phyloP scores from a whole-genome alignment of 371 early-diverging fungal genomes.

The Mucor velutinosus region DNA sequence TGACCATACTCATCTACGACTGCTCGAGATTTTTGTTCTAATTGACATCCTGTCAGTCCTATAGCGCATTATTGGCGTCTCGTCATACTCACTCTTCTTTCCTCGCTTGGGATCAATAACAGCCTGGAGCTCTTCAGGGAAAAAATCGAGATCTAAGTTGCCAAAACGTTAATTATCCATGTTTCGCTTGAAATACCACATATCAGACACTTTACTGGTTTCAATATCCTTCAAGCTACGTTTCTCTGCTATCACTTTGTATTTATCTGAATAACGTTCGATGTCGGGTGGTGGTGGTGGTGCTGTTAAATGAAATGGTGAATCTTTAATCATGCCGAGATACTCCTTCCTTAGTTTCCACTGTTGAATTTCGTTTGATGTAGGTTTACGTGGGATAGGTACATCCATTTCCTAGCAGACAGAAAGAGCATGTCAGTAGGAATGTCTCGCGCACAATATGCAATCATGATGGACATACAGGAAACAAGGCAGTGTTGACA shows the following conservation, averaged over 20 bases:
- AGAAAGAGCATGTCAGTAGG: background rate
- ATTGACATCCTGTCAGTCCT: background rate
- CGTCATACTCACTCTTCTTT: conserved; percentile 37
- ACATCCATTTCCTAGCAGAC: conserved; percentile 43
- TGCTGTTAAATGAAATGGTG: conserved; percentile 40
- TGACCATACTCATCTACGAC: conserved; percentile 29
- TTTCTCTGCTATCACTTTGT: conserved; percentile 30
- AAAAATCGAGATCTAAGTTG: conserved; percentile 48
- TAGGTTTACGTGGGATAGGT: conserved; percentile 49
- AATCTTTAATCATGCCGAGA: conserved; percentile 29
- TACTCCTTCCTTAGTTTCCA: conserved; percentile 37
- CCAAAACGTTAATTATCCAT: background rate
- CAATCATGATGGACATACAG: conserved; percentile 28
- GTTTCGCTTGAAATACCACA: background rate
- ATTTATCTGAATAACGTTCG: conserved; percentile 53
- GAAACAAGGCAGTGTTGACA: conserved; percentile 46
- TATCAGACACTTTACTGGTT: conserved; percentile 30
- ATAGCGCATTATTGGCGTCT: background rate
- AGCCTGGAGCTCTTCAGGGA: conserved; percentile 53
- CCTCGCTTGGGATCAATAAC: conserved; percentile 44
- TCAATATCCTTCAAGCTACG: conserved; percentile 42
- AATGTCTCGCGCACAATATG: background rate
- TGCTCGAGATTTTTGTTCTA: conserved; percentile 29
- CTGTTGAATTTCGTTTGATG: conserved; percentile 33
- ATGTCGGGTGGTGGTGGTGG: conserved; percentile 48